Evolutionary conservation across 139 green algal genomes (phyloP).

Genomic region (Auxenochlorella protothecoides): DNA sequence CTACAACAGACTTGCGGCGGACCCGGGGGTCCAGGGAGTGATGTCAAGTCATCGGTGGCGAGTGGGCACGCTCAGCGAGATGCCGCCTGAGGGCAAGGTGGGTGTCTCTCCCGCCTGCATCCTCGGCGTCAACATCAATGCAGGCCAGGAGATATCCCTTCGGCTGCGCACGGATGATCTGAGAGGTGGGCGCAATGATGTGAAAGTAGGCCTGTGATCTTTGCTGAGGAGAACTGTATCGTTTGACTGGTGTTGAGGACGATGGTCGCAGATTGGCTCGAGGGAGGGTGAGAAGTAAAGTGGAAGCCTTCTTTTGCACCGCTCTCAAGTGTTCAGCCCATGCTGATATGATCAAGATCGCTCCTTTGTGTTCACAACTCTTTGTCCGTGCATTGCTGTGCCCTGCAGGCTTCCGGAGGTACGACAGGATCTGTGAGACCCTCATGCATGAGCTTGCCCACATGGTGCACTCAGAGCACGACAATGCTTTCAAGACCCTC

Average conservation of each 20-base stretch:
- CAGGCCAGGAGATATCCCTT: conserved; percentile 68
- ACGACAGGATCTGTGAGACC: conserved; percentile 61
- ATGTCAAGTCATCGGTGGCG: conserved; percentile 52
- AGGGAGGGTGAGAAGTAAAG: no score
- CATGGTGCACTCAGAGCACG: conserved; percentile 73
- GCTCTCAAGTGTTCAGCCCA: no score
- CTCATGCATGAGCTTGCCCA: conserved; percentile 81
- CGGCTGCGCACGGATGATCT: conserved; percentile 81
- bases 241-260: no score
- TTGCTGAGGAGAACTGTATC: no score
- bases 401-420: conserved; percentile 27
- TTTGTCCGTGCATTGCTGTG: no score
- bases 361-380: no score
- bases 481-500: conserved; percentile 66
- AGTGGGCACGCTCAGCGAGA: conserved; percentile 68
- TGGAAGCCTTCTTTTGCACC: no score
- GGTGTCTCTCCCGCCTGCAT: conserved; percentile 60
- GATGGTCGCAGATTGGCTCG: no score
- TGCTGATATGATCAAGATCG: no score
- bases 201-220: no score
- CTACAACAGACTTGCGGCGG: conserved; percentile 17
- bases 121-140: conserved; percentile 71
- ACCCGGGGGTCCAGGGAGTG: conserved; percentile 63
- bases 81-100: conserved; percentile 70
- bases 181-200: conserved; percentile 4